Evolutionary conservation across 768 basidiomycete species (phyloP).

Genomic region (Cystofilobasidium bisporidii): DNA sequence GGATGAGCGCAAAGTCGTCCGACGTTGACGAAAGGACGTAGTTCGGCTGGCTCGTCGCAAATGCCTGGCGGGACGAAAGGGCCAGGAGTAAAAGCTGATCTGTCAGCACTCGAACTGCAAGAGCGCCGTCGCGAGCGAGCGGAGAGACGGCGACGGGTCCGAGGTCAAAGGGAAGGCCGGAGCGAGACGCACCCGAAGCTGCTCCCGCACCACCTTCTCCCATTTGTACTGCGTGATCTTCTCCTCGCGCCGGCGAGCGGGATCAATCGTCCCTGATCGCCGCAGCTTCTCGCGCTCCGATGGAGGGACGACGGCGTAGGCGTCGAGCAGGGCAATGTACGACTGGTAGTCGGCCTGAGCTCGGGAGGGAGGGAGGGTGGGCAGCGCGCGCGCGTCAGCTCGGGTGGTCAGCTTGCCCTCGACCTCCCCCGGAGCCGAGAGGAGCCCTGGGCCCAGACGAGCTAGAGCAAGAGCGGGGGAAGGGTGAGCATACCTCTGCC

Average conservation of each 20-base stretch:
- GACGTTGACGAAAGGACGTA: slow-evolving; percentile 8
- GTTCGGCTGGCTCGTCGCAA: not conserved
- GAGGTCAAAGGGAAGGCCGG: not conserved
- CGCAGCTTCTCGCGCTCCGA: slow-evolving; percentile 30
- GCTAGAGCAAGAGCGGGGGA: not conserved
- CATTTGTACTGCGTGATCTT: slow-evolving; percentile 86
- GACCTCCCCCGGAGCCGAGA: not conserved
- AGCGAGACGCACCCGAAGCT: slow-evolving; percentile 53
- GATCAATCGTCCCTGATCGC: slow-evolving; percentile 44
- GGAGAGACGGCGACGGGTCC: not conserved
- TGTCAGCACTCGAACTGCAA: not conserved
- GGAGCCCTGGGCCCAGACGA: not conserved
- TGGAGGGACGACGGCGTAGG: slow-evolving; percentile 35
- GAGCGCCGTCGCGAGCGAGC: not conserved
- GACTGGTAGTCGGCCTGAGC: slow-evolving; percentile 32
- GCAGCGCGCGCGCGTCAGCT: too few species aligned
- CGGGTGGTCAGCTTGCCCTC: not conserved
- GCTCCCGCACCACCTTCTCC: slow-evolving; percentile 66
- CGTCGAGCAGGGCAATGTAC: slow-evolving; percentile 34
- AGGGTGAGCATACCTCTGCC: slow-evolving; percentile 33
- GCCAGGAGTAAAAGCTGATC: too few species aligned
- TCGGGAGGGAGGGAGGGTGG: too few species aligned
- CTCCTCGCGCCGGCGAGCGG: slow-evolving; percentile 62
- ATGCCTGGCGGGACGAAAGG: not conserved
- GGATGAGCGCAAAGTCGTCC: slow-evolving; percentile 24